Base-by-base conservation (phyloP, 208 protist genomes). In the Balamuthia mandrillaris region DNA sequence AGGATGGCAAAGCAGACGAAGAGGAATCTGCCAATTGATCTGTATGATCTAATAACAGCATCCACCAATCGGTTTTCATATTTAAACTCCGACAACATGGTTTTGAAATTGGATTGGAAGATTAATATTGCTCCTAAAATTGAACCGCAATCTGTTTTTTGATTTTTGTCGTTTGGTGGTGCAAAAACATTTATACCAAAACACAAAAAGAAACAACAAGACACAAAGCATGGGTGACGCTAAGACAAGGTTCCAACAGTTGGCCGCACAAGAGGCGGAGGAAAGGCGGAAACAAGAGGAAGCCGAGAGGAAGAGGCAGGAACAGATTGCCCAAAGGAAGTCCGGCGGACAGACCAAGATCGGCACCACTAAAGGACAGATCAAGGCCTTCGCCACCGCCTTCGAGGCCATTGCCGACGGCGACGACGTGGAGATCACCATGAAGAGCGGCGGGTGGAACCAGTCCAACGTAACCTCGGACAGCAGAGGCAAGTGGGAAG, bases 401-500 rank as follows among this genome's bases (percentile, higher is more conserved):
- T 78, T 78, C 24, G 68, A 78, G 27, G 68, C 68, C 14, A 78
- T 78, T 47, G 68, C 68, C 18, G 68, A 78, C 29, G 68, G 68
- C 44, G 68, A 78, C 42, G 68, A 78, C 0, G 68, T 78, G 39
- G 68, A 78, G 68, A 78, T 78, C 44, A 37, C n/a, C 7, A 47
- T 78, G 1, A 78, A 78, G 68, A 56, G 29, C 42, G 68, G 68
- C 14, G 68, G 68, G 14, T 78, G 68, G 68, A 56, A 51, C 45
- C 27, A 41, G 35, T 78, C 68, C 68, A 78, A 78, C 44, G 68
- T 78, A 10, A 78, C 68, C 35, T 78, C 68, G n/a, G 68, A 78
- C 68, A 78, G 68, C 24, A n/a, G 68, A 56, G 68, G 68, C 41
- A 78, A 78, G 68, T 78, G 68, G 68, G 68, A 58, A 1, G 68